Percentiles rank a stretch among this genome's conserved stretches.
Conservation (phyloP, 108 stramenopile species). For the Fragilariopsis cylindrus region DNA sequence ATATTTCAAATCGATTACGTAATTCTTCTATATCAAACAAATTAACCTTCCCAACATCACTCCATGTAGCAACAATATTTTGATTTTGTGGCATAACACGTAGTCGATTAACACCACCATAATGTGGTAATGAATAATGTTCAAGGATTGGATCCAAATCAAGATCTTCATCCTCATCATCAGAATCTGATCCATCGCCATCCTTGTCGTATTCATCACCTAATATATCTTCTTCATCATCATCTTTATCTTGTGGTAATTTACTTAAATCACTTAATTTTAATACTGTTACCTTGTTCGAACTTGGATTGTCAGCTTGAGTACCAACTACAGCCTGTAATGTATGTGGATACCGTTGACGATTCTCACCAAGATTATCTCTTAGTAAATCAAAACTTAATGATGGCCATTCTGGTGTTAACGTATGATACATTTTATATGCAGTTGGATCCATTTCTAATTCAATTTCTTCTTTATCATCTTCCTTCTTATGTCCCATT, state of each 20-base stretch:
- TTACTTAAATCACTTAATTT: slow-evolving; percentile 85
- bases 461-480: slow-evolving; percentile 28
- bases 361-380: slow-evolving; percentile 83
- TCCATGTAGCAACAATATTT: slow-evolving; percentile 92
- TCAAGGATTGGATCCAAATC: slow-evolving; percentile 89
- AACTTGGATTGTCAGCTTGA: slow-evolving; percentile 79
- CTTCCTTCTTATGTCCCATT: slow-evolving; percentile 22
- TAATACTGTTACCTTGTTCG: slow-evolving; percentile 85
- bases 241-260: slow-evolving; percentile 72
- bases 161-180: slow-evolving; percentile 80
- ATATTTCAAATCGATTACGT: slow-evolving; percentile 54
- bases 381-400: slow-evolving; percentile 90
- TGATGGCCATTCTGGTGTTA: slow-evolving; percentile 95
- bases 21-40: slow-evolving; percentile 80
- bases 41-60: slow-evolving; percentile 86
- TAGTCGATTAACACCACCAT: slow-evolving; percentile 95
- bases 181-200: slow-evolving; percentile 50
- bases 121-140: slow-evolving; percentile 74
- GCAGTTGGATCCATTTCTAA: slow-evolving; percentile 95
- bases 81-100: slow-evolving; percentile 89
- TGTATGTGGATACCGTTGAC: slow-evolving; percentile 89
- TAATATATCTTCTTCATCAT: slow-evolving; percentile 70
- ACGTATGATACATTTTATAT: slow-evolving; percentile 96
- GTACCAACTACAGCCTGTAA: slow-evolving; percentile 89
- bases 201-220: slow-evolving; percentile 84